Evolutionary conservation across 2,329 filamentous ascomycete species (phyloP), one percentile per base, ranked within the genome.

Genomic region (Colletotrichum orchidophilum): DNA sequence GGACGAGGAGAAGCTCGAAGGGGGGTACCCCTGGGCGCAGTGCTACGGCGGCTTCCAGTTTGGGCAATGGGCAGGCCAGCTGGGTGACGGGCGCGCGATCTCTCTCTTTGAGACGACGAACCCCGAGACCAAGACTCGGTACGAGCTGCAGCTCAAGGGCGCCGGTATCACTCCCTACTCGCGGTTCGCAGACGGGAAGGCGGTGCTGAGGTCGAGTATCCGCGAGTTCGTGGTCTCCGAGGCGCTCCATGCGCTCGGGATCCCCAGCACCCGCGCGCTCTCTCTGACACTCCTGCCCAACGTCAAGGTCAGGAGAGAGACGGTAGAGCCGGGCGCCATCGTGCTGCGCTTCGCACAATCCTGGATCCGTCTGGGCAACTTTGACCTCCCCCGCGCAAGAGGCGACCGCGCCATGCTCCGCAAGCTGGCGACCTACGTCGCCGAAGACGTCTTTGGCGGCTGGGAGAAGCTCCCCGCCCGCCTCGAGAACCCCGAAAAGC

Each of bases 21-120:
- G 93, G 24, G 91, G 96, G 53, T 99, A 99, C 80, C 96, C 96
- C 0, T 99, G 96, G 96, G 95, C 96, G 35, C 96, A 99, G 83
- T 98, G 96, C 83, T 99, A 99, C 80, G 96, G 96, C 68, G 96
- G 96, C 67, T 90, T 88, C 77, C 87, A 91, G 78, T 91, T 92
- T 79, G 96, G 96, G 6, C 91, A 93, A 75, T 99, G 96, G 96
- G 96, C 96, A 3, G 95, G 96, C 6, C 96, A 99, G 81, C 89
- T 99, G 1, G 96, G 96, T 52, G 96, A 99, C 79, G 96, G 96
- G 46, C 89, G 96, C 66, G 96, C 95, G 33, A 98, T 99, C 75
- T 97, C 94, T 42, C 86, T 99, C 1, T 98, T 98, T 77, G 96
- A 99, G 81, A 90, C 91, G 27, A 96, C 91, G 5, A 97, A 96